phyloP scores from a whole-genome alignment of 2,329 filamentous ascomycete genomes.

The Lanzia echinophila region DNA sequence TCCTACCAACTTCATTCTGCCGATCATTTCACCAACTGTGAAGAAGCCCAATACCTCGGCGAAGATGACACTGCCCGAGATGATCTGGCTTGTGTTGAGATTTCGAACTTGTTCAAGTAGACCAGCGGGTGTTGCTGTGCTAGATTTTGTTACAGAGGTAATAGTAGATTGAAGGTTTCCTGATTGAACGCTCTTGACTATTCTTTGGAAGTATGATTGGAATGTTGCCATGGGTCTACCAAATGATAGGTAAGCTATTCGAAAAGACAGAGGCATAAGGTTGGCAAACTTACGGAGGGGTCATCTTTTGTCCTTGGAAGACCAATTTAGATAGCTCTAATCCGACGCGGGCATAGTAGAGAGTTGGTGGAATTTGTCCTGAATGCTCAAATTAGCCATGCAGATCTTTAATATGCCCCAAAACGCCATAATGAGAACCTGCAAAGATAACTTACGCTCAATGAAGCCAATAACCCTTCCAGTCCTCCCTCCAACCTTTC shows the following conservation, averaged over 20 bases:
- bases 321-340: conserved; percentile 84
- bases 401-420: conserved; percentile 9
- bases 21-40: conserved; percentile 94
- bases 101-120: conserved; percentile 57
- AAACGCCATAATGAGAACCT: conserved; percentile 6
- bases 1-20: conserved; percentile 88
- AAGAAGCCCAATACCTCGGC: conserved; percentile 96
- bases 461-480: conserved; percentile 71
- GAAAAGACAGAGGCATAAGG: neutral
- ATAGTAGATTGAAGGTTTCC: conserved; percentile 55
- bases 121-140: conserved; percentile 45
- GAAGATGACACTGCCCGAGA: conserved; percentile 66
- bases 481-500: conserved; percentile 76
- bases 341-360: conserved; percentile 89
- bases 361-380: conserved; percentile 78
- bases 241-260: conserved; percentile 5
- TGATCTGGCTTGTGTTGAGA: conserved; percentile 64
- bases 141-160: conserved; percentile 37
- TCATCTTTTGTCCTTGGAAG: conserved; percentile 83
- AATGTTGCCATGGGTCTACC: conserved; percentile 69
- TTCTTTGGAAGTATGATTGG: conserved; percentile 76
- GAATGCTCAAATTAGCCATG: conserved; percentile 15
- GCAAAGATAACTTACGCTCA: conserved; percentile 62
- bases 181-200: conserved; percentile 58
- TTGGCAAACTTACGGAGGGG: conserved; percentile 71